Conservation (phyloP, 805 yeast species). For the Candida sphagnicola region DNA sequence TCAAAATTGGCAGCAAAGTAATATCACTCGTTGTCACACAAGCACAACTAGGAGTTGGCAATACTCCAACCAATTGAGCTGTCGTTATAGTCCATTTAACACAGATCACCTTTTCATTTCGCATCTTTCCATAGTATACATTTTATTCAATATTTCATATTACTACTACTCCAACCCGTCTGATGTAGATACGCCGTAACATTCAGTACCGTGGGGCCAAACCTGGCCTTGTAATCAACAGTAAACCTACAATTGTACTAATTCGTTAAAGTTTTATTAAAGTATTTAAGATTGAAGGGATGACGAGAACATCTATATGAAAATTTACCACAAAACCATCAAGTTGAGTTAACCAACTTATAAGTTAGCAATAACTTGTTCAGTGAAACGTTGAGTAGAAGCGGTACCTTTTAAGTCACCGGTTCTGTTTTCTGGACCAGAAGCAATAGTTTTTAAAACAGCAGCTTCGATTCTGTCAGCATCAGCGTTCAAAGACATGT, state of each 20-base stretch:
- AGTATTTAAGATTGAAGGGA: background rate
- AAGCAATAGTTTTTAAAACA: constrained; percentile 84
- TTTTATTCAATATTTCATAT: too few relatives aligned
- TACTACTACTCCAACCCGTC: too few relatives aligned
- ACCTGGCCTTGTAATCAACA: too few relatives aligned
- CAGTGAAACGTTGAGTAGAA: constrained; percentile 83
- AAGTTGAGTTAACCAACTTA: constrained; percentile 17
- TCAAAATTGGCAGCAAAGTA: constrained; percentile 18
- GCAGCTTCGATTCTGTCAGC: constrained; percentile 89
- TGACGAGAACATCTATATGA: background rate
- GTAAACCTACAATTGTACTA: too few relatives aligned
- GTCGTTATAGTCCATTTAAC: too few relatives aligned
- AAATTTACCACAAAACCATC: background rate
- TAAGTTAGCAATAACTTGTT: constrained; percentile 80
- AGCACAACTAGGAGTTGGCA: too few relatives aligned
- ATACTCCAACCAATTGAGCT: too few relatives aligned
- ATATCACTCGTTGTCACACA: too few relatives aligned
- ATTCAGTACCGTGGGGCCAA: too few relatives aligned
- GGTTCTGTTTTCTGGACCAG: constrained; percentile 94
- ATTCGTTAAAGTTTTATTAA: background rate
- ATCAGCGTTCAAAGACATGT: constrained; percentile 81
- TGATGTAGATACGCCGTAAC: too few relatives aligned
- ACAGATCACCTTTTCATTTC: too few relatives aligned
- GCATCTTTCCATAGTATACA: too few relatives aligned
- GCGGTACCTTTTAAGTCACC: constrained; percentile 94